phyloP scores from a whole-genome alignment of 257 asterid genomes.

The Capsicum baccatum region DNA sequence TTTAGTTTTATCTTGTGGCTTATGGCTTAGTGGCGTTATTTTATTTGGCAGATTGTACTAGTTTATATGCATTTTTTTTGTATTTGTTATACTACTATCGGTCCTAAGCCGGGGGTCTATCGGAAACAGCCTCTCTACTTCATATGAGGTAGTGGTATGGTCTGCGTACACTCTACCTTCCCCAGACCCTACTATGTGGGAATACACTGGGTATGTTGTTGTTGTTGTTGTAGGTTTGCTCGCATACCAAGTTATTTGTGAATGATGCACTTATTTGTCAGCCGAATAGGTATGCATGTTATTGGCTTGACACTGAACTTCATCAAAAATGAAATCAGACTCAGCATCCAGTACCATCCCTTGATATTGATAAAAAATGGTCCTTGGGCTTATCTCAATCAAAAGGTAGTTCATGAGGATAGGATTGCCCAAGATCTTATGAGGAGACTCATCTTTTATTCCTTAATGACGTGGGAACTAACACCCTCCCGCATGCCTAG shows the following conservation, averaged over 20 bases:
- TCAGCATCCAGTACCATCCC: not conserved
- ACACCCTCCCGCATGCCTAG: not conserved
- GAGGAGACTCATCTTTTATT: not conserved
- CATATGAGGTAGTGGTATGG: too few relatives aligned
- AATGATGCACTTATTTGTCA: not conserved
- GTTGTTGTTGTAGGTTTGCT: not conserved
- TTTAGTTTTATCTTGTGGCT: too few relatives aligned
- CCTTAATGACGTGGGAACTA: not conserved
- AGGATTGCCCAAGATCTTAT: not conserved
- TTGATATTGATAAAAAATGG: not conserved
- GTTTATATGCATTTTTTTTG: too few relatives aligned
- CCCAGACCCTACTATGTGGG: too few relatives aligned
- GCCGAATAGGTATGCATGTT: not conserved
- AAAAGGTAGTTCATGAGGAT: not conserved
- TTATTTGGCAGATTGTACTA: too few relatives aligned
- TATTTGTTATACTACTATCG: too few relatives aligned
- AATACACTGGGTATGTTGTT: too few relatives aligned
- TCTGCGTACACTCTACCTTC: too few relatives aligned
- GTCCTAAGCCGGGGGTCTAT: too few relatives aligned
- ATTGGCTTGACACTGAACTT: slow-evolving; percentile 17
- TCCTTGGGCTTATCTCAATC: not conserved
- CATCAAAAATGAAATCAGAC: not conserved
- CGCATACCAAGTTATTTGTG: not conserved
- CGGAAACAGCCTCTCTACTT: too few relatives aligned
- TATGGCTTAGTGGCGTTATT: too few relatives aligned